Evolutionary conservation across 2,329 filamentous ascomycete species (phyloP).

Genomic region (Penicillium sp.): DNA sequence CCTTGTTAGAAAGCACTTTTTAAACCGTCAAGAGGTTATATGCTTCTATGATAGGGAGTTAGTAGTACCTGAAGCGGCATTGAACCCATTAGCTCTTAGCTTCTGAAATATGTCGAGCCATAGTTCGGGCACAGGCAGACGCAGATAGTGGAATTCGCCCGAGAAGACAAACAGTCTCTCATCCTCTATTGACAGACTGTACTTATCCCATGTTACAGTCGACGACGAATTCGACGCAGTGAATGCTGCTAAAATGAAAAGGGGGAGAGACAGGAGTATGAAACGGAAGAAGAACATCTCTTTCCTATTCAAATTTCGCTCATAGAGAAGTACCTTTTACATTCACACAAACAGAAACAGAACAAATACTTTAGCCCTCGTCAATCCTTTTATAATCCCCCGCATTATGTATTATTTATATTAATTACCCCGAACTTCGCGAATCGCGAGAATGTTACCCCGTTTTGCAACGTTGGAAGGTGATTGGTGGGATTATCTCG

Average conservation of each 20-base stretch:
- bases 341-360: too few species aligned
- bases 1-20: background rate
- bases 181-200: slow-evolving; percentile 49
- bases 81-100: slow-evolving; percentile 51
- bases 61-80: slow-evolving; percentile 37
- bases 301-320: background rate
- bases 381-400: background rate
- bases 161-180: slow-evolving; percentile 47
- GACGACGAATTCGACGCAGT: slow-evolving; percentile 16
- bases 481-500: background rate
- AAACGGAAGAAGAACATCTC: slow-evolving; percentile 5
- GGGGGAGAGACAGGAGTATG: background rate
- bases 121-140: slow-evolving; percentile 52
- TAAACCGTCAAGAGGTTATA: background rate
- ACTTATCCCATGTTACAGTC: slow-evolving; percentile 50
- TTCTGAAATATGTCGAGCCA: slow-evolving; percentile 56
- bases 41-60: too few species aligned
- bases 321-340: too few species aligned
- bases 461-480: background rate
- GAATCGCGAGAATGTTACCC: background rate
- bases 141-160: slow-evolving; percentile 53
- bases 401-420: background rate
- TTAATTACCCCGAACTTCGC: background rate
- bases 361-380: too few species aligned
- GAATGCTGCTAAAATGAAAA: background rate